Evolutionary conservation across 2,329 filamentous ascomycete species (phyloP).

Genomic region (Penicillium crustosum): DNA sequence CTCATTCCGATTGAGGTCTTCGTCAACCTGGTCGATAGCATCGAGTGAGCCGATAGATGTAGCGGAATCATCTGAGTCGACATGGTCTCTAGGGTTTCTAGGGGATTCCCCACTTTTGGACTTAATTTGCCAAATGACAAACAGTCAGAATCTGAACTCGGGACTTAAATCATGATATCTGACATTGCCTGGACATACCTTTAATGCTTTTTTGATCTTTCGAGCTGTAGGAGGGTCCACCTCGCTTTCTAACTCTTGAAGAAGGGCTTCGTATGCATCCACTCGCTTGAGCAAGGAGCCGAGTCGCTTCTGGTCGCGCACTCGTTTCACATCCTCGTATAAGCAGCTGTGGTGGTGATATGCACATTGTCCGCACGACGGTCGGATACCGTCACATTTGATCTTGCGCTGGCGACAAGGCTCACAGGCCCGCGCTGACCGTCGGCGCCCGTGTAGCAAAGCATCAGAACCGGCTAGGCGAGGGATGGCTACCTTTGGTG

Average conservation of each 20-base stretch:
- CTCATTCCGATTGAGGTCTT: conserved; percentile 43
- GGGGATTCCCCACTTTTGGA: conserved; percentile 4
- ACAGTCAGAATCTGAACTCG: background rate
- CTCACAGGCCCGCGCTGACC: conserved; percentile 38
- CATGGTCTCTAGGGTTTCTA: background rate
- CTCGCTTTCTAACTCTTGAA: conserved; percentile 28
- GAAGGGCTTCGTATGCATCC: conserved; percentile 30
- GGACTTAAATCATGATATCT: background rate
- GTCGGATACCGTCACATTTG: conserved; percentile 36
- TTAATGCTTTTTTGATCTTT: conserved; percentile 28
- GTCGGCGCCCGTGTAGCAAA: conserved; percentile 23
- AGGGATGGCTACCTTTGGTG: conserved; percentile 33
- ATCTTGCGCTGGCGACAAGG: conserved; percentile 37
- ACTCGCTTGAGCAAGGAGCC: conserved; percentile 25
- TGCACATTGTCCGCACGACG: conserved; percentile 30
- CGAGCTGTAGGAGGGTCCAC: conserved; percentile 22
- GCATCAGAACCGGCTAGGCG: conserved; percentile 23
- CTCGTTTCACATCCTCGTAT: conserved; percentile 38
- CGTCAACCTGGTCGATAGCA: conserved; percentile 42
- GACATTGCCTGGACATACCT: conserved; percentile 19
- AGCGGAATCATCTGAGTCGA: conserved; percentile 23
- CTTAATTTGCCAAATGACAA: background rate
- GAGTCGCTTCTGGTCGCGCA: conserved; percentile 38
- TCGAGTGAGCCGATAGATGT: conserved; percentile 40
- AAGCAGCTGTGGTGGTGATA: conserved; percentile 27